A percentile compares a stretch with the other conserved stretches of the same genome.
Evolutionary conservation across 164 flowering plant genomes (phyloP).

Genomic region (Piper longum): DNA sequence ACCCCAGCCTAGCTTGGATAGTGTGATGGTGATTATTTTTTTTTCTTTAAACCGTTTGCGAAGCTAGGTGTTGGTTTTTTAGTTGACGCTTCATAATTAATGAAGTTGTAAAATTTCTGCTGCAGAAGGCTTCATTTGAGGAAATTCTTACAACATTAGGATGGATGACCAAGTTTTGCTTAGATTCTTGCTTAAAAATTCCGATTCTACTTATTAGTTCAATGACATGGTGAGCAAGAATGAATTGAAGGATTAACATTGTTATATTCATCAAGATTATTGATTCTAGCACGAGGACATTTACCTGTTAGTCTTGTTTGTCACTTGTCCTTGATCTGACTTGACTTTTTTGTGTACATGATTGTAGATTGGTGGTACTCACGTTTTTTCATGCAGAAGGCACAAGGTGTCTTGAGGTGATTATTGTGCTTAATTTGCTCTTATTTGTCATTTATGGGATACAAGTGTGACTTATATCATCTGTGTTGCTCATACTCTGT

Average conservation of each 20-base stretch:
- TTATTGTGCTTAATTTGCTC: neutral
- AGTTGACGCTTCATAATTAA: conserved; percentile 8
- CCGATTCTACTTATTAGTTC: conserved; percentile 85
- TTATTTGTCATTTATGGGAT: neutral
- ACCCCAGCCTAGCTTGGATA: too few relatives aligned
- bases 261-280: too few relatives aligned
- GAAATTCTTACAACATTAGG: conserved; percentile 90
- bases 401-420: conserved; percentile 91
- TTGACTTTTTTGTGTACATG: too few relatives aligned
- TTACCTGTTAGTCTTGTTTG: conserved; percentile 1
- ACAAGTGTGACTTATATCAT: too few relatives aligned
- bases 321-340: neutral
- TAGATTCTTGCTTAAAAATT: conserved; percentile 84
- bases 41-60: too few relatives aligned
- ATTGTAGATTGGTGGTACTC: conserved; percentile 91
- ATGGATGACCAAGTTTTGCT: conserved; percentile 91
- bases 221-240: conserved; percentile 60
- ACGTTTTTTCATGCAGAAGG: conserved; percentile 89
- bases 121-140: conserved; percentile 94
- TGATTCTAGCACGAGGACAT: too few relatives aligned
- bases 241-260: too few relatives aligned
- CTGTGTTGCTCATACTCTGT: too few relatives aligned
- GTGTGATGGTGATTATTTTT: too few relatives aligned
- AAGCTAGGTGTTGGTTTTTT: neutral
- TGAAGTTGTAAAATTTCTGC: conserved; percentile 53